Conservation (phyloP, 257 asterid species). For the Solanum ahanhuiri region DNA sequence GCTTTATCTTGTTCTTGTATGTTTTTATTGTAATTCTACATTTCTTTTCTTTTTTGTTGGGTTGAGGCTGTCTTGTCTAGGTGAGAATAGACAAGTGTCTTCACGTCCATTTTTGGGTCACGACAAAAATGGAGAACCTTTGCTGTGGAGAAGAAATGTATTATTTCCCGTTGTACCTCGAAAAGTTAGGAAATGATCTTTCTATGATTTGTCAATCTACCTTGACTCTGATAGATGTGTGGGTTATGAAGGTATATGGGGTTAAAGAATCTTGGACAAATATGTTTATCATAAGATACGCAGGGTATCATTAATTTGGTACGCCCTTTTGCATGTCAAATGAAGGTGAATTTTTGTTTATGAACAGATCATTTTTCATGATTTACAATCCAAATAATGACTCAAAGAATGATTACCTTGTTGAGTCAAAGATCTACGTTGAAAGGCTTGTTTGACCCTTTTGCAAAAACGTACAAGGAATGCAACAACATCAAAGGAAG, state of each 20-base stretch:
- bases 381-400: slow-evolving; percentile 17
- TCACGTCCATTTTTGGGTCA: too few relatives aligned
- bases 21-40: too few relatives aligned
- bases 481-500: background rate
- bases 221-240: too few relatives aligned
- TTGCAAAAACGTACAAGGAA: background rate
- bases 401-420: background rate
- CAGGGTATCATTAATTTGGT: background rate
- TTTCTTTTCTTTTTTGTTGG: too few relatives aligned
- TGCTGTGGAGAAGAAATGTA: too few relatives aligned
- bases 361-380: slow-evolving; percentile 6
- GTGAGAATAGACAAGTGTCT: too few relatives aligned
- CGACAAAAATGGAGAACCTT: too few relatives aligned
- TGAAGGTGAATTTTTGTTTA: slow-evolving; percentile 28
- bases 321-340: slow-evolving; percentile 14
- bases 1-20: too few relatives aligned
- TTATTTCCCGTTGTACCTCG: too few relatives aligned
- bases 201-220: too few relatives aligned
- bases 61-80: too few relatives aligned
- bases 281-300: slow-evolving; percentile 1
- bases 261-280: slow-evolving; percentile 32
- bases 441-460: slow-evolving; percentile 30
- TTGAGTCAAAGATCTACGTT: slow-evolving; percentile 7
- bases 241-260: slow-evolving; percentile 19
- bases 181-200: too few relatives aligned